Evolutionary conservation across 2,329 filamentous ascomycete species (phyloP).

Genomic region (Gremmenia infestans): DNA sequence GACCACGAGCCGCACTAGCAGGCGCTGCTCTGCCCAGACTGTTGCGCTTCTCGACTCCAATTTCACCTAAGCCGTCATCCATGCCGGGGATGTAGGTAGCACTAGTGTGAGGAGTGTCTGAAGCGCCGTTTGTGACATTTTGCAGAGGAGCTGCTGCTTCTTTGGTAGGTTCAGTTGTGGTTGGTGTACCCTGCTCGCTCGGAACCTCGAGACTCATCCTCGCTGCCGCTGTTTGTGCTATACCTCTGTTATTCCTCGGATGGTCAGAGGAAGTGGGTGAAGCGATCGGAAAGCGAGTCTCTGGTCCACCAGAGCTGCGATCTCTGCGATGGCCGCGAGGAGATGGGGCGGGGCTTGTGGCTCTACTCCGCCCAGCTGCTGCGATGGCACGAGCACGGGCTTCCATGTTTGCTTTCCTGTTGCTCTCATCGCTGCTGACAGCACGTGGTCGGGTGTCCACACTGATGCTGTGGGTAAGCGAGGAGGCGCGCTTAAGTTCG

Average conservation of each 20-base stretch:
- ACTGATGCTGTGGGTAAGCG: constrained; percentile 59
- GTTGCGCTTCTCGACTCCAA: constrained; percentile 55
- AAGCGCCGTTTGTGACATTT: constrained; percentile 6
- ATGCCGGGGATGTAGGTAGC: constrained; percentile 29
- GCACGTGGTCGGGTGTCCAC: constrained; percentile 65
- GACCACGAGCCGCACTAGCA: constrained; percentile 44
- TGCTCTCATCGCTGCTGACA: constrained; percentile 92
- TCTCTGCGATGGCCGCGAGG: constrained; percentile 68
- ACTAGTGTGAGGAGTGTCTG: constrained; percentile 24
- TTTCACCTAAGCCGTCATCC: constrained; percentile 19
- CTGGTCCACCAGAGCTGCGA: constrained; percentile 66
- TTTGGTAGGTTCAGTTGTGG: constrained; percentile 15
- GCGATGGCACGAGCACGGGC: constrained; percentile 78
- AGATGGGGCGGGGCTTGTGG: constrained; percentile 65
- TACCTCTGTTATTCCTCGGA: constrained; percentile 29
- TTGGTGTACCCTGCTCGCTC: constrained; percentile 19
- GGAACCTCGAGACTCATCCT: constrained; percentile 80
- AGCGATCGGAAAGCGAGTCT: constrained; percentile 82
- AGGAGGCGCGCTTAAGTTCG: constrained; percentile 86
- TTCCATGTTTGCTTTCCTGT: constrained; percentile 89
- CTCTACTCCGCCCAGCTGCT: constrained; percentile 54
- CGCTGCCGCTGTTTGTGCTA: constrained; percentile 29
- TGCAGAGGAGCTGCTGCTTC: constrained; percentile 12
- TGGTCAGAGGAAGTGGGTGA: constrained; percentile 50
- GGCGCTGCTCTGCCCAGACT: constrained; percentile 52